Evolutionary conservation across 768 basidiomycete genomes (phyloP).

Genomic region (Suillus paluster): DNA sequence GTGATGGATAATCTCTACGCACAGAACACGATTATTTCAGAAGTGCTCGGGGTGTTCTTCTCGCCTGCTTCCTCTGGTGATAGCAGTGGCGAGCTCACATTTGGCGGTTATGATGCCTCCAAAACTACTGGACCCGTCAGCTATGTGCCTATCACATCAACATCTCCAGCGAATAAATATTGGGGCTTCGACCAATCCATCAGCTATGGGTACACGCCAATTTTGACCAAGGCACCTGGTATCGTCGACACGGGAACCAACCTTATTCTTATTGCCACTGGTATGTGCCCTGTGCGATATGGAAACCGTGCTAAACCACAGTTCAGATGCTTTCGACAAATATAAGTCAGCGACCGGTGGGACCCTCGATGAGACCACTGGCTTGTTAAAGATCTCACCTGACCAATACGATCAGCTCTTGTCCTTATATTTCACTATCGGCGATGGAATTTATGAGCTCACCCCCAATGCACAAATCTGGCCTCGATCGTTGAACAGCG

Average conservation of each 20-base stretch:
- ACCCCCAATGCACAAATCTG: constrained; percentile 37
- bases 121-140: constrained; percentile 16
- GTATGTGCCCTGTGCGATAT: not conserved
- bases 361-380: constrained; percentile 26
- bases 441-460: constrained; percentile 22
- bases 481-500: constrained; percentile 35
- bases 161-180: constrained; percentile 23
- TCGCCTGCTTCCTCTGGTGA: constrained; percentile 24
- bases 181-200: constrained; percentile 40
- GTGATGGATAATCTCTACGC: constrained; percentile 37
- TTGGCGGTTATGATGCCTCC: constrained; percentile 28
- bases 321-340: constrained; percentile 24
- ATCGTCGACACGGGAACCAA: constrained; percentile 39
- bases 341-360: constrained; percentile 32
- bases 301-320: constrained; percentile 28
- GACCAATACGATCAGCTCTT: constrained; percentile 28
- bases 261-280: constrained; percentile 22
- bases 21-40: constrained; percentile 31
- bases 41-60: constrained; percentile 25
- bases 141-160: constrained; percentile 29
- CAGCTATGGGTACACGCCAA: constrained; percentile 23
- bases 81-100: constrained; percentile 28
- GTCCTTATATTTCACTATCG: constrained; percentile 31
- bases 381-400: constrained; percentile 31
- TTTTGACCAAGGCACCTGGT: constrained; percentile 30